Base-by-base conservation (phyloP, 768 basidiomycete genomes). In the Leucosporidium scottii region DNA sequence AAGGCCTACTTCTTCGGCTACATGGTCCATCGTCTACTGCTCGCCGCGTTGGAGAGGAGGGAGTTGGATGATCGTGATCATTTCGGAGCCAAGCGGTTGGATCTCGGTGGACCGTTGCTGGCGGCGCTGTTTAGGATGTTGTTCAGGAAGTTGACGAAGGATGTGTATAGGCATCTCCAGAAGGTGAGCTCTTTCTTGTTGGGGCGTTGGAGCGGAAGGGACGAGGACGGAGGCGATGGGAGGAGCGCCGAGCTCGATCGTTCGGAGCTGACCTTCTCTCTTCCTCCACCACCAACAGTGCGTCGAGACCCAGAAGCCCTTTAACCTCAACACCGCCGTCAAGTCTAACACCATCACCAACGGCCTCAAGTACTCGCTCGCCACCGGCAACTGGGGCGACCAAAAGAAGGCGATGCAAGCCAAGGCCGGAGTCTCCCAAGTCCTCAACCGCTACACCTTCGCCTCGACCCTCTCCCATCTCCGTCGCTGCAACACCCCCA, bases 1-100 rank as follows among this genome's bases (percentile, higher is more conserved):
- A 99, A 99, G 79, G 96, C 96, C 2, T 98, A 93, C 79, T 99
- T 98, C 84, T 92, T 98, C 71, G 96, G 96, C 15, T 98, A 98
- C 79, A 99, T 99, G 94, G 91, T 97, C 39, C 94, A 98, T 79
- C 88, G 96, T 68, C 83, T 99, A 31, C 81, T 97, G 0, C 85
- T 96, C 25, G 96, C 96, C 28, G 93, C 93, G 18, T 79, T 99
- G 74, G 93, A 97, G 77, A 84, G 96, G 55, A 83, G 96, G 74
- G 96, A 99, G 75, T 82, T 99, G 30, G 96, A 99, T 77, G 96
- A 99, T 80, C 91, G 96, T 81, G 96, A 99, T 80, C 96, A 99
- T 79, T 98, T 98, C 73, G 96, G 96, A 62, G 97, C 97, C 80
- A 99, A 99, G 80, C 86, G 96, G 44, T 82, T 98, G 68, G 96